Percentiles rank a stretch among this genome's conserved stretches.
Conservation (phyloP, 192 early-diverging fungal genomes). For the Backusella parvicylindrica region DNA sequence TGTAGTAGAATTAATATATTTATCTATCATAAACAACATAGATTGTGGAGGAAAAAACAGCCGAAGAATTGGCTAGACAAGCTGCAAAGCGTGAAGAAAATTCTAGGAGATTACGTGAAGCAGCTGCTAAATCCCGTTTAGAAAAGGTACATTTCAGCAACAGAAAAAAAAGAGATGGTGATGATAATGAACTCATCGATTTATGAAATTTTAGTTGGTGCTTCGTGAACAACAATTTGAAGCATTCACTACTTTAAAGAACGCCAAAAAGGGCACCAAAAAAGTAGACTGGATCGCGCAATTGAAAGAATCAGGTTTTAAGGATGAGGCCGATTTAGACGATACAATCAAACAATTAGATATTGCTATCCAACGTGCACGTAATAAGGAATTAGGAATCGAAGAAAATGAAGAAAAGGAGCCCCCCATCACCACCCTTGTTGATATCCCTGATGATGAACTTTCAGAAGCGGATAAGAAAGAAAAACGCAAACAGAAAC, state of each 20-base stretch:
- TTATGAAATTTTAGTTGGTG: constrained; percentile 40
- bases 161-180: background rate
- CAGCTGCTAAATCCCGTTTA: constrained; percentile 74
- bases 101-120: constrained; percentile 71
- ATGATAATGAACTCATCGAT: background rate
- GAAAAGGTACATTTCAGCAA: constrained; percentile 60
- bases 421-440: constrained; percentile 67
- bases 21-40: constrained; percentile 8
- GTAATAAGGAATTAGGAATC: constrained; percentile 79
- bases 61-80: constrained; percentile 69
- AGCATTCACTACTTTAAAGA: constrained; percentile 51
- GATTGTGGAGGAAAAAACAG: constrained; percentile 67
- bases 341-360: constrained; percentile 69
- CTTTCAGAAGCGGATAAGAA: constrained; percentile 74
- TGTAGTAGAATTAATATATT: too few relatives aligned
- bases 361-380: constrained; percentile 60
- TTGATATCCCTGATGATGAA: constrained; percentile 77
- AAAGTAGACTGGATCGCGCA: constrained; percentile 52
- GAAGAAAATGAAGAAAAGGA: constrained; percentile 73
- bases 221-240: constrained; percentile 67
- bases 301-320: constrained; percentile 60
- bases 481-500: constrained; percentile 83
- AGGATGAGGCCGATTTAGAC: constrained; percentile 70
- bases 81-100: constrained; percentile 71
- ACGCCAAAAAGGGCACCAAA: constrained; percentile 28